Evolutionary conservation across 2,329 filamentous ascomycete species (phyloP).

Genomic region (Lachnellula arida): DNA sequence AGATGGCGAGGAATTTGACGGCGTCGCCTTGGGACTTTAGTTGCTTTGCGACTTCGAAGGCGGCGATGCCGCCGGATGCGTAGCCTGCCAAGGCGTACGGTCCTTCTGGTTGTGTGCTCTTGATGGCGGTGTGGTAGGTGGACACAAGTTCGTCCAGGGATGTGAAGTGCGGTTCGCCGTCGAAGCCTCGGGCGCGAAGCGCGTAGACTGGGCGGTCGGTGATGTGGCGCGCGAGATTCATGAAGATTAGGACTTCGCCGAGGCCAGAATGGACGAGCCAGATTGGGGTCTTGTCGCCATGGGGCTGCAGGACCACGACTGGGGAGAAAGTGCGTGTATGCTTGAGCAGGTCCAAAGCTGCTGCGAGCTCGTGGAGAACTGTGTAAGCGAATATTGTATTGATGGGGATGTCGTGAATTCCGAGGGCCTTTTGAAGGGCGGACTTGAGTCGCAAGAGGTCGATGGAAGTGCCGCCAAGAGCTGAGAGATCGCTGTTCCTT

Average conservation of each 20-base stretch:
- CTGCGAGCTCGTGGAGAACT: constrained; percentile 28
- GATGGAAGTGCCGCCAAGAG: constrained; percentile 30
- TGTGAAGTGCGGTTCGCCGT: constrained; percentile 35
- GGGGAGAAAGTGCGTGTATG: constrained; percentile 31
- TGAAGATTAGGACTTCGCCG: constrained; percentile 40
- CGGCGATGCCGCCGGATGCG: constrained; percentile 44
- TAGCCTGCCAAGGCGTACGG: constrained; percentile 51
- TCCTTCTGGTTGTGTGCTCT: constrained; percentile 40
- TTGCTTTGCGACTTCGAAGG: constrained; percentile 46
- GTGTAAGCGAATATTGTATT: constrained; percentile 34
- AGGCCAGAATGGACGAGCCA: constrained; percentile 40
- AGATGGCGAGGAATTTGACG: constrained; percentile 41
- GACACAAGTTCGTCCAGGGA: constrained; percentile 37
- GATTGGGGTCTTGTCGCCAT: constrained; percentile 34
- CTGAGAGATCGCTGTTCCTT: constrained; percentile 26
- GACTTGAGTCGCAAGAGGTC: constrained; percentile 19
- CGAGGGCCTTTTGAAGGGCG: constrained; percentile 9
- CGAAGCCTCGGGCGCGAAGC: constrained; percentile 37
- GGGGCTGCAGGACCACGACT: constrained; percentile 32
- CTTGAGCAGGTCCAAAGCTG: constrained; percentile 21
- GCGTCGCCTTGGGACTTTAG: constrained; percentile 36
- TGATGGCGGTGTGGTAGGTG: constrained; percentile 39
- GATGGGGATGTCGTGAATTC: constrained; percentile 34
- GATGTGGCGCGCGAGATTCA: constrained; percentile 37
- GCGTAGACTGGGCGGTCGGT: constrained; percentile 43